Evolutionary conservation across 2,329 filamentous ascomycete genomes (phyloP), one percentile per base, ranked within the genome.

Genomic region (Epichloe coenophiala): DNA sequence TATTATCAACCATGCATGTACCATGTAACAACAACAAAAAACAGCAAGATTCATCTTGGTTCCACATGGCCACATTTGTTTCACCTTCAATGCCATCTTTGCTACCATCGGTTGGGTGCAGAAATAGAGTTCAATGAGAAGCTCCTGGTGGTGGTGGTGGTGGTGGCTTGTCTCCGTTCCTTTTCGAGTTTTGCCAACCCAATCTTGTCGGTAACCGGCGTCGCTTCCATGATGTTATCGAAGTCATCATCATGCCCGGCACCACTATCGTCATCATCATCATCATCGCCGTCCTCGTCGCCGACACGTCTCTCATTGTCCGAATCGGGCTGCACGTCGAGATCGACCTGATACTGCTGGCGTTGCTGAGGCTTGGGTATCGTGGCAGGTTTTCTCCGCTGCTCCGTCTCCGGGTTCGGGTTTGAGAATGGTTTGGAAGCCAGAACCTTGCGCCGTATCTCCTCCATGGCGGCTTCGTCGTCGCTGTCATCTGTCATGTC

Each of bases 181-280:
- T 74, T 79, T 53, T 80, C 75, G 41, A 81, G 64, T 63, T 70
- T 77, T 2, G 68, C 65, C 51, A 81, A 60, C 0, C 91, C 91
- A 12, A 86, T 86, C 50, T 84, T 80, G 64, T 96, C 91, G 0
- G 90, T 96, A 17, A 94, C 80, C 0, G 88, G 88, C 3, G 88
- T 91, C 0, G 93, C 91, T 58, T 90, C 81, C 61, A 96, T 95
- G 65, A 98, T 94, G 57, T 84, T 84, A 62, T 97, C 91, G 62
- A 97, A 95, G 47, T 88, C 84, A 45, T 86, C 85, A 49, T 93
- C 84, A 15, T 81, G 80, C 9, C 71, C 76, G 5, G 60, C 78
- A 23, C 70, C 65, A 21, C 70, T 75, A 52, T 83, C 77, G 53
- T 17, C 17, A 1, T 88, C 85, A 4, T 43, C 33, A 3, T 21